Base-by-base conservation (phyloP, 805 yeast species). In the Suhomyces sp. region DNA sequence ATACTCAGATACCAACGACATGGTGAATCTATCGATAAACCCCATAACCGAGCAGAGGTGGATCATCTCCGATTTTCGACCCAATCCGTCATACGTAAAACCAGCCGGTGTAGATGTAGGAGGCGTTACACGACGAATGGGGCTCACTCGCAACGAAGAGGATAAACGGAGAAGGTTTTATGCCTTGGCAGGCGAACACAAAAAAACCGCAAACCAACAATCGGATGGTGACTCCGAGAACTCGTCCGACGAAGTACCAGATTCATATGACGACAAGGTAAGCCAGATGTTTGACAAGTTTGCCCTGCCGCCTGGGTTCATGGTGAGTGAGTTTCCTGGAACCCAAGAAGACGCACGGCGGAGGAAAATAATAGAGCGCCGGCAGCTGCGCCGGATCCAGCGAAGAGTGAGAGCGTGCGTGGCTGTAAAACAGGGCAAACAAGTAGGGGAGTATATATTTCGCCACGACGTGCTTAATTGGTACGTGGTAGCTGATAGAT, bases 291-390 rank as follows among this genome's bases (percentile, higher is more conserved):
- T 64, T 59, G 76, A 72, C 55, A 69, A 68, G 54, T 66, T 70
- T 47, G 71, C 71, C 50, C 66, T 72, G 5, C 77, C 77, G 2
- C 76, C 76, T 2, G 76, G 77, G 15, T 73, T 68, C 54, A 72
- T 72, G 75, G 56, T 58, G 17, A 71, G 73, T 19, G 74, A 69
- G 45, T 73, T 73, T 50, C 74, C 73, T 6, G 57, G 59, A 38
- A 70, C 74, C 1, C 74, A 71, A 50, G 76, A 72, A 51, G 60
- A 52, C 19, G 46, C 31, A 36, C 54, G 60, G 24, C 53, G 73
- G 23, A 60, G 63, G 50, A 52, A 53, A 9, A 44, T 62, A 7
- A 57, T 63, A 9, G 56, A 56, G 5, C 52, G 54, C 9, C 56
- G 73, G 23, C 72, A 69, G 48, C 46, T 47, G 8, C 64, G 64